These are phyloP conservation scores for Styphnolobium japonicum DNA, from an alignment of 306 rosid genomes.

Conservation along the genomic window DNA sequence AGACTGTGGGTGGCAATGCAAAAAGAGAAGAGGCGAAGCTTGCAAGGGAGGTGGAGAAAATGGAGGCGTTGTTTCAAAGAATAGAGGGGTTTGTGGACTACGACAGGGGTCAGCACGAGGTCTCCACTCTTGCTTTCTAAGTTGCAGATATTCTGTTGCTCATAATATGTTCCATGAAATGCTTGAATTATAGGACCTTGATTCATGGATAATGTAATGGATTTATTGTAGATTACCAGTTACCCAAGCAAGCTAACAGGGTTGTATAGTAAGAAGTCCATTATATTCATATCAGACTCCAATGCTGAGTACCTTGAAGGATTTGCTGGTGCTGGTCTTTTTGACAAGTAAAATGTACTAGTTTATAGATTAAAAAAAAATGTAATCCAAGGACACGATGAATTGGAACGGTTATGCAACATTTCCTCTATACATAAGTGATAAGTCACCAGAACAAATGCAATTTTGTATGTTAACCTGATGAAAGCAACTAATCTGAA, in stretches of 20 bases:
- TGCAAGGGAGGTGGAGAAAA: no score
- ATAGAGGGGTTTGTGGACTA: no score
- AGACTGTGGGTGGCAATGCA: no score
- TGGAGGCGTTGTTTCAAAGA: no score
- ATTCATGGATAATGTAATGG: not conserved
- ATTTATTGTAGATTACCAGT: constrained; percentile 21
- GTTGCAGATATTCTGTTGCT: no score
- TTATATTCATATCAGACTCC: constrained; percentile 44
- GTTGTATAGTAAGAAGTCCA: constrained; percentile 27
- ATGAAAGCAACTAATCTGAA: constrained; percentile 11
- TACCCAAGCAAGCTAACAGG: constrained; percentile 40
- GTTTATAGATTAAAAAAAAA: not conserved
- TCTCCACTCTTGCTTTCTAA: no score
- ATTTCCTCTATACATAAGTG: constrained; percentile 34
- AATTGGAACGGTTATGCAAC: constrained; percentile 27
- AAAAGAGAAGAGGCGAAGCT: no score
- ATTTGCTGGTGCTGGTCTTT: constrained; percentile 45
- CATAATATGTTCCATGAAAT: no score
- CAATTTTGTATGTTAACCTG: constrained; percentile 31
- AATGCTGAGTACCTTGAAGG: constrained; percentile 47
- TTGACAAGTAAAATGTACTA: constrained; percentile 32
- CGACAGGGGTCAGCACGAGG: no score
- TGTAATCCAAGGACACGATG: constrained; percentile 13
- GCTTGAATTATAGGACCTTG: no score
- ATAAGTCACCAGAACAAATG: constrained; percentile 20